Evolutionary conservation across 2,329 filamentous ascomycete species (phyloP).

Genomic region (Metarhizium humberi): DNA sequence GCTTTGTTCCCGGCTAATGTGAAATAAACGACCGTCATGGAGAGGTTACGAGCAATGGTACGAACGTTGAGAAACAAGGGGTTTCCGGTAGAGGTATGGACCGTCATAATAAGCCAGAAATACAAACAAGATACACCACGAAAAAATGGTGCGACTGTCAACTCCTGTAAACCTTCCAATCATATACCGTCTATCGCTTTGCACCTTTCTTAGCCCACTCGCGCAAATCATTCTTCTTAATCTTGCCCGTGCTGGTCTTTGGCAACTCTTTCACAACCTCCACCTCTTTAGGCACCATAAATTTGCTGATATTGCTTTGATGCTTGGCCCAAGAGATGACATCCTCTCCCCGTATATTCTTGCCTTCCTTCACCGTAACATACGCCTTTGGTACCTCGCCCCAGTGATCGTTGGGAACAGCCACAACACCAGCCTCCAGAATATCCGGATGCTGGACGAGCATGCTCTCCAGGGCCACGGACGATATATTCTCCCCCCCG

Average conservation of each 20-base stretch:
- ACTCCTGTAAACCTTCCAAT: neutral
- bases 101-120: neutral
- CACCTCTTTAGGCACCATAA: slow-evolving; percentile 70
- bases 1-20: slow-evolving; percentile 23
- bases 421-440: slow-evolving; percentile 85
- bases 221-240: slow-evolving; percentile 87
- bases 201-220: slow-evolving; percentile 56
- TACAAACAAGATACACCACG: neutral
- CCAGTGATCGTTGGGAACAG: slow-evolving; percentile 82
- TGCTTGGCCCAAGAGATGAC: slow-evolving; percentile 82
- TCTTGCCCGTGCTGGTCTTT: slow-evolving; percentile 95
- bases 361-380: slow-evolving; percentile 68
- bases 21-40: slow-evolving; percentile 4
- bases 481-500: slow-evolving; percentile 94
- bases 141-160: neutral
- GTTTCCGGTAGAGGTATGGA: neutral
- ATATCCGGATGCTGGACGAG: slow-evolving; percentile 81
- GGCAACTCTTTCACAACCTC: slow-evolving; percentile 82
- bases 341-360: slow-evolving; percentile 38
- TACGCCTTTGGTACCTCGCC: slow-evolving; percentile 95
- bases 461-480: slow-evolving; percentile 84
- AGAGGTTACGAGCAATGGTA: neutral
- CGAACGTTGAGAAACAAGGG: too few relatives aligned
- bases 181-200: slow-evolving; percentile 3
- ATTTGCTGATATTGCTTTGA: slow-evolving; percentile 72